Conservation (phyloP, 202 grass and related monocot genomes). For the Dendrocalamus latiflorus region DNA sequence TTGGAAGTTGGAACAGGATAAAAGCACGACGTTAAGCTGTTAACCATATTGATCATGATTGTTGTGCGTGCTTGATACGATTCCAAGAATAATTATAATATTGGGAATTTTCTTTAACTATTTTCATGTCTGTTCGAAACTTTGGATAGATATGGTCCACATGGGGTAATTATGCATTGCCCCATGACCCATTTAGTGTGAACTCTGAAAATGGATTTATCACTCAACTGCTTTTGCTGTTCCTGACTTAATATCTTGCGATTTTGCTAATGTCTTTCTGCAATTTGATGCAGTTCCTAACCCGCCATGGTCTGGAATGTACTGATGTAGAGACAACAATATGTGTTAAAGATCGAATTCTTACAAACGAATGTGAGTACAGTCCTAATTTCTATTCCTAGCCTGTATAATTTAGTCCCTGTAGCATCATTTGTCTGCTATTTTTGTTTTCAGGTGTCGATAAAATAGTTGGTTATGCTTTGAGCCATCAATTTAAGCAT, state of each 20-base stretch:
- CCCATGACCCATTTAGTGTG: not conserved
- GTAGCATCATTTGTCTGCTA: not conserved
- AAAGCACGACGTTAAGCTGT: not conserved
- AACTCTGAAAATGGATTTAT: not conserved
- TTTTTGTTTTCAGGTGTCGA: constrained; percentile 73
- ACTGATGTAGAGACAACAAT: constrained; percentile 67
- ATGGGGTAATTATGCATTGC: not conserved
- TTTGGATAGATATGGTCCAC: too few relatives aligned
- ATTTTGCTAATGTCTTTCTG: too few relatives aligned
- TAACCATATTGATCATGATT: not conserved
- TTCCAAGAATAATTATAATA: not conserved
- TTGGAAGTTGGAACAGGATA: not conserved
- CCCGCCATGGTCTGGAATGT: constrained; percentile 62
- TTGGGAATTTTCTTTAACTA: not conserved
- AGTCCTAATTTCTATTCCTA: constrained; percentile 11
- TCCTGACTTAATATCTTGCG: too few relatives aligned
- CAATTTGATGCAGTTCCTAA: too few relatives aligned
- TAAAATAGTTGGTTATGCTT: constrained; percentile 93
- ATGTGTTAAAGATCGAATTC: constrained; percentile 81
- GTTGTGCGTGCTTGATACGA: not conserved
- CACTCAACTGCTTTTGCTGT: too few relatives aligned
- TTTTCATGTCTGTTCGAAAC: too few relatives aligned
- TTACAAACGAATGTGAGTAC: constrained; percentile 94
- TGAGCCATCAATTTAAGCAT: constrained; percentile 71
- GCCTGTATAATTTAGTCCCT: not conserved